Evolutionary conservation across 495 filamentous ascomycete species (phyloP), one percentile per base, ranked within the genome.

Genomic region (Neurospora intermedia): DNA sequence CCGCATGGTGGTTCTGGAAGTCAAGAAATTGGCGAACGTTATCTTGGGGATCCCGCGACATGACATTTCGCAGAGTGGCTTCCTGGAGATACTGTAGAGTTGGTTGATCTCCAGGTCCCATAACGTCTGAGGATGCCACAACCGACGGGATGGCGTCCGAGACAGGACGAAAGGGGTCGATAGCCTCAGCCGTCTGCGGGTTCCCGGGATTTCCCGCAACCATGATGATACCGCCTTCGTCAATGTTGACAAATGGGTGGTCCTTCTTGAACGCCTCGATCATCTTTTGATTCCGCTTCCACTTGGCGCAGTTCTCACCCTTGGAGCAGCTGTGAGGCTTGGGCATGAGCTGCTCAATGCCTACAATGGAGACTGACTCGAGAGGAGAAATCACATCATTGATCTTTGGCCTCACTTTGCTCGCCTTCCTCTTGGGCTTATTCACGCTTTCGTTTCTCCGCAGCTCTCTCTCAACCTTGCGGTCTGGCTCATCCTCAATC

Each of bases 351-450:
- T 97, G 93, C 82, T 97, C 94, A 74, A 97, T 97, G 0, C 87
- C 94, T 42, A 97, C 93, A 72, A 97, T 97, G 0, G 94, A 96
- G 4, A 95, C 92, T 7, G 93, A 94, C 74, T 97, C 94, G 13
- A 87, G 84, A 0, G 93, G 93, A 0, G 86, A 87, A 77, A 94
- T 88, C 43, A 90, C 81, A 70, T 92, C 90, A 69, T 90, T 89
- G 77, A 84, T 82, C 73, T 81, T 80, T 7, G 78, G 80, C 77
- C 82, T 82, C 69, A 75, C 45, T 72, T 86, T 83, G 78, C 80
- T 81, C 74, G 80, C 82, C 80, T 79, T 83, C 43, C 80, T 81
- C 77, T 81, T 77, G 43, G 62, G 80, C 77, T 74, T 78, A 73
- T 76, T 77, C 54, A 62, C 77, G 75, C 78, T 80, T 39, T 79